Base-by-base conservation (phyloP, 2,329 filamentous ascomycete genomes). In the Cladophialophora psammophila region DNA sequence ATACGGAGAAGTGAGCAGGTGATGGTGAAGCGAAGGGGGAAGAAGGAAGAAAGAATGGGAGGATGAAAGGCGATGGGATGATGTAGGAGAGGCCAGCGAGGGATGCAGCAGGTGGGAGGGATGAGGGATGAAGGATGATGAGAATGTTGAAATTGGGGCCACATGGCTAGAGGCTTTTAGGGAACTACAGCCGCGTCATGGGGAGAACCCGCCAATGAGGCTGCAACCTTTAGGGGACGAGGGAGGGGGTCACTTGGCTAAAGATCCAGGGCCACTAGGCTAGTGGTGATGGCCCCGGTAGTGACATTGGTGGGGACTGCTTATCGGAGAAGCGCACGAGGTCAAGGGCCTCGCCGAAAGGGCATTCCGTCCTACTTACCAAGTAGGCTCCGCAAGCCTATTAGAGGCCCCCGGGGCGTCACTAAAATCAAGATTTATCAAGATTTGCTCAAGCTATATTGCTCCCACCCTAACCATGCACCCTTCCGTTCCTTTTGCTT, bases 161-260 rank as follows among this genome's bases (percentile, higher is more conserved):
- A 61, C 59, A 26, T 7, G 13, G 35, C 59, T 61, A 66, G 63
- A 53, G 26, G 50, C 58, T 50, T 42, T 57, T 48, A 63, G 66
- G 66, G 58, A 68, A 55, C 26, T 60, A 34, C 42, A 68, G 18
- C 48, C 65, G 65, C 45, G 38, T 20, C n/a, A 13, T 9, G 53
- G 48, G 63, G 38, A 13, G 15, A 32, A 7, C 32, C 34, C 59
- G 20, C 59, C 59, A 61, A 61, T 61, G 13, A 53, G 34, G 20
- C 36, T 38, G 13, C 32, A 31, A 34, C 18, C 31, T 61, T 53
- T 36, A 58, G 55, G 48, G 18, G 36, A 26, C 15, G 42, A 42
- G 20, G 15, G 52, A 32, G 38, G 48, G 40, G 18, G 31, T 34
- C n/a, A 36, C 31, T 26, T 6, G n/a, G 18, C 13, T n/a, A 42